These are phyloP conservation scores for Nakazawaea anatomiae DNA, from an alignment of 805 yeast species.

Conservation along the genomic window DNA sequence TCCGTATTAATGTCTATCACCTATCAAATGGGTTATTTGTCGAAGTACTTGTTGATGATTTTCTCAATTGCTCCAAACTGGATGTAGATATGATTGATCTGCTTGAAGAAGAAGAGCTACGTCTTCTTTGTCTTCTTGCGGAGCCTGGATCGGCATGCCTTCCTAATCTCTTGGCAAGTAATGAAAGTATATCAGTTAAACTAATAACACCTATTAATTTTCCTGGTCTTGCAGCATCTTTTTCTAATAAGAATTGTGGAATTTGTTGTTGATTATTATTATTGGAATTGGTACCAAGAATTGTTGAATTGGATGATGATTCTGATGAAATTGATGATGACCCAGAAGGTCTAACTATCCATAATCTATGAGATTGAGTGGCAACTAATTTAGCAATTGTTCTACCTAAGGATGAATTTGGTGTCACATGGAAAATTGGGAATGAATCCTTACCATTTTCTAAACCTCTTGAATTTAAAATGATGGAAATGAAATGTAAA, in stretches of 20 bases:
- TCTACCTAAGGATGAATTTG: conserved; percentile 73
- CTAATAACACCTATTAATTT: conserved; percentile 88
- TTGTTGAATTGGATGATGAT: conserved; percentile 4
- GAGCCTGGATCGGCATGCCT: conserved; percentile 71
- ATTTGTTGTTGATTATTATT: conserved; percentile 7
- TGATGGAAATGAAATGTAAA: conserved; percentile 80
- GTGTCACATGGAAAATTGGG: conserved; percentile 92
- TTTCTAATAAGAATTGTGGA: conserved; percentile 12
- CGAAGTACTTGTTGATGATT: conserved; percentile 28
- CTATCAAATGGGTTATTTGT: conserved; percentile 5
- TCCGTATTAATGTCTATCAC: neutral
- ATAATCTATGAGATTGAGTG: conserved; percentile 83
- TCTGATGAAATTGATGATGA: conserved; percentile 7
- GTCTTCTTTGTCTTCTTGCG: conserved; percentile 86
- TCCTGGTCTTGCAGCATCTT: conserved; percentile 56
- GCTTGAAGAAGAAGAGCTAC: conserved; percentile 39
- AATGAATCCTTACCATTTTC: conserved; percentile 94
- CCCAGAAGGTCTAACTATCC: conserved; percentile 64
- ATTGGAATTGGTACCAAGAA: no score
- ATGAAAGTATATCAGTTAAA: conserved; percentile 80
- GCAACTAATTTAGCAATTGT: conserved; percentile 94
- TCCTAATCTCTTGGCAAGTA: conserved; percentile 73
- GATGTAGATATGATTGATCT: conserved; percentile 27
- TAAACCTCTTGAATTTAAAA: conserved; percentile 80
- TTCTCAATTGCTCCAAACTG: conserved; percentile 36